These are phyloP conservation scores for Chalciporus sp. DNA, from an alignment of 1,284 basidiomycete species.

Conservation along the genomic window DNA sequence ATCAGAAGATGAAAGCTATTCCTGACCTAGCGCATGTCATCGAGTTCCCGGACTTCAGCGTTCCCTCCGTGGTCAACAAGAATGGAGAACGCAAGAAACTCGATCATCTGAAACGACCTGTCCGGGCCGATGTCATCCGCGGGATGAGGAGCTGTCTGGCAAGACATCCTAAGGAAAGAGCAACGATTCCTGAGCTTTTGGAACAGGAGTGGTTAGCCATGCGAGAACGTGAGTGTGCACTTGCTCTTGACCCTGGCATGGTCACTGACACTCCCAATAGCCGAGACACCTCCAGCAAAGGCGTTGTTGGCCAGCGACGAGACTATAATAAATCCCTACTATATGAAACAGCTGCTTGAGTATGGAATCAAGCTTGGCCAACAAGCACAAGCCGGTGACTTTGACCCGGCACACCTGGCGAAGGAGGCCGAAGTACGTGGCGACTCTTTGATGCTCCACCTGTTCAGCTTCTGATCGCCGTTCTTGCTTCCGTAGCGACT, in stretches of 20 bases:
- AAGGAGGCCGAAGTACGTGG: conserved; percentile 53
- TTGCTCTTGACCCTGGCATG: conserved; percentile 14
- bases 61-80: conserved; percentile 44
- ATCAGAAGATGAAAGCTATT: conserved; percentile 88
- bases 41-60: conserved; percentile 67
- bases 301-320: conserved; percentile 53
- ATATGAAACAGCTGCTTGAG: conserved; percentile 69
- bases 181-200: conserved; percentile 78
- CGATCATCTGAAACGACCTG: conserved; percentile 63
- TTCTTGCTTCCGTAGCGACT: conserved; percentile 30
- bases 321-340: conserved; percentile 72
- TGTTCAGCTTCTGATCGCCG: background rate
- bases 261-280: conserved; percentile 17
- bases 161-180: conserved; percentile 75
- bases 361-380: conserved; percentile 65
- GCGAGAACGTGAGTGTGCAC: conserved; percentile 47
- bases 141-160: conserved; percentile 77
- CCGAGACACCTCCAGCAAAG: conserved; percentile 32
- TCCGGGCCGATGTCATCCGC: conserved; percentile 69
- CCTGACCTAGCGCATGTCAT: conserved; percentile 74
- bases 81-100: conserved; percentile 47
- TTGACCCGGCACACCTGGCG: conserved; percentile 42
- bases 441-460: background rate
- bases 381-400: conserved; percentile 36
- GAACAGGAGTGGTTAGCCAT: conserved; percentile 68